Percentiles rank a stretch among this genome's conserved stretches.
Conservation (phyloP, 2,329 filamentous ascomycete genomes). For the Tolypocladium pustulatum region DNA sequence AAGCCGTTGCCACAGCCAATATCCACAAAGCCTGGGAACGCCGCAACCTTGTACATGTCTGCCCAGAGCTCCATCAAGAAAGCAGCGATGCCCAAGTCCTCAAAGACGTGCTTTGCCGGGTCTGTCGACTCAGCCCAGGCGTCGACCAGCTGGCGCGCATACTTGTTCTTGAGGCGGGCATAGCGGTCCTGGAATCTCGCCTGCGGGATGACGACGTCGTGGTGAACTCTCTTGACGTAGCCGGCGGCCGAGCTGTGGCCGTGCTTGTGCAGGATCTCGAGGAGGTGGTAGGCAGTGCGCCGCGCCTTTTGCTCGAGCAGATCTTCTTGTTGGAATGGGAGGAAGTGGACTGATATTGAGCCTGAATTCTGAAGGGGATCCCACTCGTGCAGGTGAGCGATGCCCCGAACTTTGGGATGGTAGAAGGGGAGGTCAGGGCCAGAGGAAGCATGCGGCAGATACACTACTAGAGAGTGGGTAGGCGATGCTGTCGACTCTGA, state of each 20-base stretch:
- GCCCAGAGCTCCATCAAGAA: conserved; percentile 89
- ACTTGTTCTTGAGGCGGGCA: conserved; percentile 64
- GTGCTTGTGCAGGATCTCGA: conserved; percentile 63
- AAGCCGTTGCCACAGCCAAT: conserved; percentile 94
- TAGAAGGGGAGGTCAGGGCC: conserved; percentile 70
- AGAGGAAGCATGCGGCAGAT: conserved; percentile 60
- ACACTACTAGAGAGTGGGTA: conserved; percentile 45
- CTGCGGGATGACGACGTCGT: conserved; percentile 72
- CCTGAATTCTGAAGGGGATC: conserved; percentile 30
- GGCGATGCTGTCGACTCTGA: conserved; percentile 13
- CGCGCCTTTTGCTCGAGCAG: conserved; percentile 36
- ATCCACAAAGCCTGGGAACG: conserved; percentile 85
- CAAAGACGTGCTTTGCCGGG: conserved; percentile 86
- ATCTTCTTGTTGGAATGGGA: conserved; percentile 31
- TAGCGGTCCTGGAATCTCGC: conserved; percentile 75
- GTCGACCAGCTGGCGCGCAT: conserved; percentile 61
- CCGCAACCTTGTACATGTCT: conserved; percentile 56
- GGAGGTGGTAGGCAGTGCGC: conserved; percentile 58
- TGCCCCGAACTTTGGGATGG: conserved; percentile 64
- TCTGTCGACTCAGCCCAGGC: conserved; percentile 81
- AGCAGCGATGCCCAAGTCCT: conserved; percentile 81
- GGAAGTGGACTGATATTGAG: conserved; percentile 49
- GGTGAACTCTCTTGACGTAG: conserved; percentile 72
- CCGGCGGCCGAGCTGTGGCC: conserved; percentile 53
- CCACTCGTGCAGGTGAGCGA: conserved; percentile 70